Evolutionary conservation across 2,329 filamentous ascomycete genomes (phyloP), one percentile per base, ranked within the genome.

Genomic region (Penicillium corylophilum): DNA sequence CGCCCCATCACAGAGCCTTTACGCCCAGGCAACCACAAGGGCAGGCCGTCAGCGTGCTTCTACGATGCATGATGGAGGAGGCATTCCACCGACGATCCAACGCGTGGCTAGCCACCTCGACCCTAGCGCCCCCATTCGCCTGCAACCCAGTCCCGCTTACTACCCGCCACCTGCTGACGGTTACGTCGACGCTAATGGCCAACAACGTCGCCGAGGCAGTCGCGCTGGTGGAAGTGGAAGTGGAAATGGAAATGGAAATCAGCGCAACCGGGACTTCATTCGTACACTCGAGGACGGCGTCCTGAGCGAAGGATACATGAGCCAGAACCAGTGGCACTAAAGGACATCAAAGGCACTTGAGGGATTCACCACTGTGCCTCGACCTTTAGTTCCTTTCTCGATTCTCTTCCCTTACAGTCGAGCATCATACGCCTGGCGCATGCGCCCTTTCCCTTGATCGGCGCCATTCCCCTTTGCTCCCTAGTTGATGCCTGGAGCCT

Each of bases 121-220:
- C 67, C 94, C 94, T 1, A 97, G 85, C 63, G 89, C 92, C 54
- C 94, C 94, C 0, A 97, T 99, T 64, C 84, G 94, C 44, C 75
- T 97, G 50, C 94, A 99, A 69, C 94, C 94, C 2, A 96, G 91
- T 63, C 94, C 94, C 5, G 94, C 94, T 1, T 99, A 99, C 73
- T 99, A 97, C 64, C 94, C 94, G 10, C 94, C 94, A 18, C 89
- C 93, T 2, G 85, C 88, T 6, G 93, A 97, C 59, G 89, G 90
- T 9, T 85, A 90, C 63, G 81, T 84, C 8, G 83, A 89, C 54
- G 81, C 85, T 44, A 82, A 81, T 52, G 77, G 79, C n/a, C 83
- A 75, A 72, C 80, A 87, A 26, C 84, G 88, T 38, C 83, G 91
- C 64, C 82, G 92, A 69, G 88, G 89, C 40, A 93, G 90, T 67